Conservation (phyloP, 768 basidiomycete species). For the Pleurotus djamor region DNA sequence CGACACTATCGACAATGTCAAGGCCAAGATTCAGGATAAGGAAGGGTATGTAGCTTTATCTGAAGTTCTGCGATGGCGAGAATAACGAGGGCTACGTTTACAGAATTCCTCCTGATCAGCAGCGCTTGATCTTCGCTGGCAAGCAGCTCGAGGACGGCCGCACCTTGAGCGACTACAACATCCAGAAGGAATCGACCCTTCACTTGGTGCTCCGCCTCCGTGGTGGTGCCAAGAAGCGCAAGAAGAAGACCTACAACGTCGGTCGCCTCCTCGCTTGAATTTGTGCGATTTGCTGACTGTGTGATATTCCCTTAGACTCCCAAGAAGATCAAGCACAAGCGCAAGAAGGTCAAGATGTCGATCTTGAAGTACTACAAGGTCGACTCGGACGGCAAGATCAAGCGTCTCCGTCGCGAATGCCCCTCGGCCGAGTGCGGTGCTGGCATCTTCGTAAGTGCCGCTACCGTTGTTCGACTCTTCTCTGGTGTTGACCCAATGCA, state of each 20-base stretch:
- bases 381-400: conserved; percentile 99
- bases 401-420: conserved; percentile 98
- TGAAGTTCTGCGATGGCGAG: background rate
- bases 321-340: conserved; percentile 99
- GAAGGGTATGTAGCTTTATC: conserved; percentile 63
- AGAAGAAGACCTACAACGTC: conserved; percentile 99
- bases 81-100: conserved; percentile 5
- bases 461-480: background rate
- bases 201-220: conserved; percentile 97
- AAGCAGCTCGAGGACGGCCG: conserved; percentile 99
- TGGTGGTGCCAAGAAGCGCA: conserved; percentile 99
- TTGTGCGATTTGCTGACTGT: background rate
- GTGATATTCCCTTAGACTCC: conserved; percentile 59
- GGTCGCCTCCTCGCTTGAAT: conserved; percentile 20
- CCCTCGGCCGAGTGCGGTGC: conserved; percentile 81
- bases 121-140: conserved; percentile 98
- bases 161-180: conserved; percentile 94
- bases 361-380: conserved; percentile 99
- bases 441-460: conserved; percentile 71
- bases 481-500: conserved; percentile 25
- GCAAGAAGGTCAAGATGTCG: conserved; percentile 99
- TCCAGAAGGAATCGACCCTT: conserved; percentile 99
- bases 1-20: conserved; percentile 98
- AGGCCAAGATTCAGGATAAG: conserved; percentile 97
- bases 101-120: conserved; percentile 91